Evolutionary conservation across 2,329 filamentous ascomycete genomes (phyloP), one percentile per base, ranked within the genome.

Genomic region (Aspergillus uvarum): DNA sequence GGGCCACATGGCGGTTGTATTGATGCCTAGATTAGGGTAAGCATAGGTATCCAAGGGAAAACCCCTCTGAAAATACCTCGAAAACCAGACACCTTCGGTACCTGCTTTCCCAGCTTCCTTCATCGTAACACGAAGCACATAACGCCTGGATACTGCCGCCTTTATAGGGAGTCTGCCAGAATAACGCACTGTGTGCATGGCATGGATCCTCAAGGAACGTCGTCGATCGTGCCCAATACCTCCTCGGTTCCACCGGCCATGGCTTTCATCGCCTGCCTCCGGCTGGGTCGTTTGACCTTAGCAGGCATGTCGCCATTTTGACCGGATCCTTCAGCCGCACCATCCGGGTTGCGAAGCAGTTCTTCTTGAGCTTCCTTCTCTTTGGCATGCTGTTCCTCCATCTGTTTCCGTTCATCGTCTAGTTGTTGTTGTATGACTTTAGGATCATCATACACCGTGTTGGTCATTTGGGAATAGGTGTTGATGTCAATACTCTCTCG

Each of bases 381-480:
- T 54, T 77, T 77, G 4, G 75, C 76, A 59, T 80, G 76, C 56
- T 81, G 73, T n/a, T 77, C 75, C 58, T 80, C 79, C 22, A 81
- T 79, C 53, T 72, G 73, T 59, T 74, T 76, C 64, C 77, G 79
- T 59, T 80, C 78, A 29, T 78, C 77, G 51, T 81, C 75, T 21
- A 80, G 66, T 62, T 78, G 76, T 56, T 74, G 65, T 56, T 79
- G 71, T 31, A 79, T 74, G 5, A 73, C 38, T 54, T 68, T 74
- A 31, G 76, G 76, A 56, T 79, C 76, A 54, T 78, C 77, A 49
- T 75, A 79, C 10, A 75, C 70, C 3, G 74, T 76, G 59, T 80
- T 80, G 10, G 79, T 79, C 76, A 81, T 74, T 59, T 76, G 73
- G 1, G 78, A 78, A 57, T 79, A 81, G 19, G 77, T 74, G 12